These are phyloP conservation scores for Batrachochytrium dendrobatidis DNA, from an alignment of 371 early-diverging fungal genomes.

Conservation along the genomic window DNA sequence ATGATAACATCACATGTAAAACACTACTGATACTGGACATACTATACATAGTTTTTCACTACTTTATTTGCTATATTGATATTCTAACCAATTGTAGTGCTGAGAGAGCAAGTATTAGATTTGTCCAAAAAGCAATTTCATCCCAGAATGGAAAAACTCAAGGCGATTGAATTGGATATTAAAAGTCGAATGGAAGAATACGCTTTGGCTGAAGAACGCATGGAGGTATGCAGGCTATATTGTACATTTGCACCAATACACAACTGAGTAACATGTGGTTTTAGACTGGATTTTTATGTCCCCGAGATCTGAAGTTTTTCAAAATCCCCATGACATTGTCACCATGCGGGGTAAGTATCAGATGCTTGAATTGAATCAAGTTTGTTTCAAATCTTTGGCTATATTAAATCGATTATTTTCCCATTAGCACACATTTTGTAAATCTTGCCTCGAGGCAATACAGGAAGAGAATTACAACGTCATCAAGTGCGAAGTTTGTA, in stretches of 20 bases:
- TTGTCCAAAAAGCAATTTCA: conserved; percentile 38
- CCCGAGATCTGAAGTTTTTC: conserved; percentile 35
- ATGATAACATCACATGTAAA: background rate
- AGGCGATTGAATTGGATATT: conserved; percentile 40
- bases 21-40: background rate
- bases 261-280: background rate
- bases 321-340: conserved; percentile 33
- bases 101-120: conserved; percentile 23
- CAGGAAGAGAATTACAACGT: conserved; percentile 44
- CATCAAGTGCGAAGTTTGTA: conserved; percentile 36
- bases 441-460: conserved; percentile 31
- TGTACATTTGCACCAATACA: background rate
- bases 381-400: background rate
- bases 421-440: conserved; percentile 40
- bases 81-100: no score
- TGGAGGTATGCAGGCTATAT: conserved; percentile 30
- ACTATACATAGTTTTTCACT: no score
- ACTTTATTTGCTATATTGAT: no score
- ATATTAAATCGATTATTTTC: conserved; percentile 4
- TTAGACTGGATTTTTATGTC: conserved; percentile 45
- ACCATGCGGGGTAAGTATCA: conserved; percentile 34
- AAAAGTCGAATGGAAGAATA: conserved; percentile 41
- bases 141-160: conserved; percentile 43
- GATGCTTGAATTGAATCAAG: background rate
- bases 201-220: conserved; percentile 39